Evolutionary conservation across 176 grass and related monocot species (phyloP).

Genomic region (Eragrostis nindensis): DNA sequence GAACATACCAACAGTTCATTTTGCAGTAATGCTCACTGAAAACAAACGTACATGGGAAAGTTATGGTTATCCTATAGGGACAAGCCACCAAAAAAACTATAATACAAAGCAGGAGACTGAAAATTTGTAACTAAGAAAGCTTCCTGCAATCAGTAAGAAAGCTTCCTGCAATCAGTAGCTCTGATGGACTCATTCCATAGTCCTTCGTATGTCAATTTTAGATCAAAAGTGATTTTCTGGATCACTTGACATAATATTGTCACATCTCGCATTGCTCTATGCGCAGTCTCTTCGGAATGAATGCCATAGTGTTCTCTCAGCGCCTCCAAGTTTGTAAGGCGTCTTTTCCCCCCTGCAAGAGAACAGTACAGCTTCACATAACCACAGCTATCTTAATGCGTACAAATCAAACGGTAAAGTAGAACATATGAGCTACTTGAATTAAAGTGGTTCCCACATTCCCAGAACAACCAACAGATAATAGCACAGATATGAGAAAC

Average conservation of each 20-base stretch:
- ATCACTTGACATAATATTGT: conserved; percentile 52
- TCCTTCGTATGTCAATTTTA: conserved; percentile 56
- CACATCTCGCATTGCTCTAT: conserved; percentile 89
- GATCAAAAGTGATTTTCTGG: conserved; percentile 55
- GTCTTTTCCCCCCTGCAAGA: conserved; percentile 48
- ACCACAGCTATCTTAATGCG: conserved; percentile 19
- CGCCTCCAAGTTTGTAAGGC: conserved; percentile 17
- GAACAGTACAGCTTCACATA: conserved; percentile 29
- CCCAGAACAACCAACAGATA: neutral
- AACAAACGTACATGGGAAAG: conserved; percentile 5
- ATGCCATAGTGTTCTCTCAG: conserved; percentile 55
- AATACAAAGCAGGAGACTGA: neutral
- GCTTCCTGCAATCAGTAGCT: conserved; percentile 49
- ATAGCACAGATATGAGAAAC: neutral
- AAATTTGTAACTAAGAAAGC: conserved; percentile 14
- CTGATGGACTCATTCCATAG: conserved; percentile 49
- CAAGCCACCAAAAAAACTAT: conserved; percentile 25
- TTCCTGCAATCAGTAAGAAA: conserved; percentile 45
- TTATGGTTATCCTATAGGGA: conserved; percentile 21
- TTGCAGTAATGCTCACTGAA: neutral
- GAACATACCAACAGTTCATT: neutral
- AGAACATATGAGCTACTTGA: conserved; percentile 12
- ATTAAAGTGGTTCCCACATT: neutral
- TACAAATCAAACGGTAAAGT: conserved; percentile 8
- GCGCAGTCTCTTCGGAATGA: conserved; percentile 21